Base-by-base conservation (phyloP, 768 basidiomycete species). In the Lyophyllum semitale region DNA sequence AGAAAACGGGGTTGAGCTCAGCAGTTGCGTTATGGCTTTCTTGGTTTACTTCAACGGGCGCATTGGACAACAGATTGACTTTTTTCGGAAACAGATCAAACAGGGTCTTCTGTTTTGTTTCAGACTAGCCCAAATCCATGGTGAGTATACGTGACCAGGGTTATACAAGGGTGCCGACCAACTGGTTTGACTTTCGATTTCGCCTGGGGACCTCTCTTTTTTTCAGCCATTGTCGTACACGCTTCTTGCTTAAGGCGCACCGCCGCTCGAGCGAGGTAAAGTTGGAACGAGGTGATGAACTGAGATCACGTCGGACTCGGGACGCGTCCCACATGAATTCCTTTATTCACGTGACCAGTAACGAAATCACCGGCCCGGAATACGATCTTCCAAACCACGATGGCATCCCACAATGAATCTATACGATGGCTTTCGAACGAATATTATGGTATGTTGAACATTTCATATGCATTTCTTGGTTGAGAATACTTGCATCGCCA, bases 101-200 rank as follows among this genome's bases (percentile, higher is more conserved):
- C 1, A 81, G 59, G 2, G 78, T 79, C 54, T 65, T 71, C 67
- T 81, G 77, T 60, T 61, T 68, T 45, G 69, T 17, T 27, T 56
- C 29, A 43, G 50, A 35, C 64, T 63, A 40, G 32, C 37, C 26
- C 8, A 25, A 47, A 25, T n/a, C 44, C 29, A 32, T 51, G 33
- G 47, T 57, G 43, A 42, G 58, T 50, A 47, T 30, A 35, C 46
- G 53, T 23, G 44, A 53, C 40, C 18, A 41, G 20, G 15, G 13
- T 26, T 18, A 44, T 51, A 20, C 22, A 51, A n/a, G 7, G 29
- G 27, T 42, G 37, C 18, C 35, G 47, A 70, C 69, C 51, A 51
- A 72, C 71, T 53, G 66, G 51, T 62, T 67, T 71, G 13, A 35
- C 37, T 48, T 67, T 67, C 20, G 61, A 54, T 51, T 62, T 67